Evolutionary conservation across 371 early-diverging fungal genomes (phyloP), one percentile per base, ranked within the genome.

Genomic region (Capillidium rhysosporum): DNA sequence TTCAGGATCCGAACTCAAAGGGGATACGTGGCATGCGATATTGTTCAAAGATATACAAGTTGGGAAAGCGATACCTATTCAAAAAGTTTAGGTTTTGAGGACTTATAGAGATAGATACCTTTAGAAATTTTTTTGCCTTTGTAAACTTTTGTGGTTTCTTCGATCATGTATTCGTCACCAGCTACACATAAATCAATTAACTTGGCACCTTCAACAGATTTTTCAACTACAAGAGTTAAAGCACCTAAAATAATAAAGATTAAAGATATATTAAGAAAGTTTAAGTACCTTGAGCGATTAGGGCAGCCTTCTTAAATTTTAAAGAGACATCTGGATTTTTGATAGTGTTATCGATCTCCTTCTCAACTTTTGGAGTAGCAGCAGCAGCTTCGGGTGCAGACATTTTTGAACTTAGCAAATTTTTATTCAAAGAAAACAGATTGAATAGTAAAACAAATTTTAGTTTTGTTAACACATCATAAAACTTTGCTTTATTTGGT

Each of bases 251-350:
- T 9, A 4, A 12, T 28, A 12, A 20, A 21, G 5, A 41, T n/a
- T 18, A n/a, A 10, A 7, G 7, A 43, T 49, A 46, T 1, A 40
- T 29, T 44, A 23, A 43, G 8, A 20, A n/a, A 54, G 10, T 41
- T 2, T 38, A 57, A 24, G 12, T 73, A 84, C 82, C 71, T 69
- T 89, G 84, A 60, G 88, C 74, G 60, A 89, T 83, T 23, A 76
- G 77, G 51, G 89, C 85, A 24, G 90, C 89, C 40, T 80, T 75
- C 71, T 80, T 83, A 73, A 90, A 93, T 73, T 89, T 89, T 59
- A 72, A 73, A 60, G 86, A 69, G 40, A 91, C 87, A 52, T 69
- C 69, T 52, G 72, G 60, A 72, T 82, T 72, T 41, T 64, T 63
- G 52, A 73, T 66, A 56, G 20, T 28, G 23, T 38, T 52, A 51